These are phyloP conservation scores for Zygoascus meyerae DNA, from an alignment of 1,139 yeast genomes.

Conservation along the genomic window DNA sequence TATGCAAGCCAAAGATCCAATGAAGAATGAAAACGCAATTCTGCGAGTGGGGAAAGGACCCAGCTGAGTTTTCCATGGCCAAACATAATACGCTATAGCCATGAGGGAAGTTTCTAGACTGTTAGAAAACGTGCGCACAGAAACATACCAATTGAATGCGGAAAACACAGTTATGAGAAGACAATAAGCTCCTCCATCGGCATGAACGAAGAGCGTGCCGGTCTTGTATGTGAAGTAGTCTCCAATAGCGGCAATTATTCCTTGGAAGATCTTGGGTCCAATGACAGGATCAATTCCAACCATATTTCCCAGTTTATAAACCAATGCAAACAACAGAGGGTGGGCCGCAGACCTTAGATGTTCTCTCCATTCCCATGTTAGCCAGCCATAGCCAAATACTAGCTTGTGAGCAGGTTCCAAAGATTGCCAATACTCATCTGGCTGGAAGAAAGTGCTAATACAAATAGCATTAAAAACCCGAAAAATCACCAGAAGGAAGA, in stretches of 20 bases:
- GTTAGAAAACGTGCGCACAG: conserved; percentile 82
- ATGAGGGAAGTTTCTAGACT: conserved; percentile 73
- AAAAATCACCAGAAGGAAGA: conserved; percentile 28
- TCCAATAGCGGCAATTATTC: conserved; percentile 61
- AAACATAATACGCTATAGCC: conserved; percentile 58
- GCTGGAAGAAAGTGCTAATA: conserved; percentile 77
- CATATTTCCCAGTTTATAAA: conserved; percentile 32
- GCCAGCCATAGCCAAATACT: conserved; percentile 73
- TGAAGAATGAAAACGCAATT: conserved; percentile 20
- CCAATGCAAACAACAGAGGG: conserved; percentile 59
- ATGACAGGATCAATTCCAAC: conserved; percentile 26
- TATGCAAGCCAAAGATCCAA: conserved; percentile 35
- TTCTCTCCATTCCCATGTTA: conserved; percentile 92
- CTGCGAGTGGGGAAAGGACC: conserved; percentile 1
- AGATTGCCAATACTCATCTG: conserved; percentile 93
- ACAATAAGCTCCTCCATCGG: conserved; percentile 38
- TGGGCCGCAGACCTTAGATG: conserved; percentile 73
- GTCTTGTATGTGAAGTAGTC: conserved; percentile 57
- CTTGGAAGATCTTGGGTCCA: conserved; percentile 66
- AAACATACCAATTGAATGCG: conserved; percentile 77
- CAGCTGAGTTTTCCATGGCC: conserved; percentile 54
- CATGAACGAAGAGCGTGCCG: conserved; percentile 30
- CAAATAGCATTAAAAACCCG: conserved; percentile 61
- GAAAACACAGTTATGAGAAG: conserved; percentile 55
- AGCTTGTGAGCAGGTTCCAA: conserved; percentile 83